Base-by-base conservation (phyloP, 495 filamentous ascomycete genomes). In the Xylaria telfairii region DNA sequence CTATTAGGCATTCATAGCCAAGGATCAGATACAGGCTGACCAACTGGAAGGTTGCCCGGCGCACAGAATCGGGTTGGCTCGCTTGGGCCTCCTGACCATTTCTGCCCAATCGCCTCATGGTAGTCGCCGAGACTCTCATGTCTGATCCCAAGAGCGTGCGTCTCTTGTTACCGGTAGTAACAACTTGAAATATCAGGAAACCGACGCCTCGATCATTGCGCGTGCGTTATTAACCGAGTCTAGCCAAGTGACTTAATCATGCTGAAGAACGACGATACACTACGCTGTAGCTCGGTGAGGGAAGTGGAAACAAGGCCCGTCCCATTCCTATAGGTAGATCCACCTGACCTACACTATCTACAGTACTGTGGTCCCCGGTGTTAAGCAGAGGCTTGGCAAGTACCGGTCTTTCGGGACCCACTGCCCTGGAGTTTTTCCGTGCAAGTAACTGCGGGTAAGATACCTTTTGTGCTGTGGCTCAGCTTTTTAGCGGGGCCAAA, bases 11-110 rank as follows among this genome's bases (percentile, higher is more conserved):
- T 72, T 69, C 74, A 75, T 74, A 69, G 74, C 69, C 74, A 71
- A 76, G 77, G 75, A 75, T 77, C 66, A 75, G 74, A 75, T 72
- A 74, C 60, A 71, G 73, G 72, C 76, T 75, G 74, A 76, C 77
- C 75, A 81, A 81, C 77, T 79, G 77, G 79, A 81, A 79, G 73
- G 71, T 69, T 77, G 77, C 72, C 75, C 77, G 77, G 79, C 51
- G 61, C 68, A 74, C 76, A 75, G 75, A 79, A 78, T 69, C 75
- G 75, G 73, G 63, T 74, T 72, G 71, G 71, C 69, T 71, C 77
- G 76, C 77, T 77, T 81, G 77, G 79, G 75, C 77, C 79, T 76
- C 73, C 74, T 80, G 73, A 74, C 75, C 73, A 75, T 78, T 77
- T 72, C 74, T 78, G 76, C 76, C 76, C 76, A 78, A 78, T 78